Percentiles rank a stretch among this genome's conserved stretches.
These are phyloP conservation scores for Gossypium thurberi DNA, from an alignment of 345 rosid species.

Conservation along the genomic window DNA sequence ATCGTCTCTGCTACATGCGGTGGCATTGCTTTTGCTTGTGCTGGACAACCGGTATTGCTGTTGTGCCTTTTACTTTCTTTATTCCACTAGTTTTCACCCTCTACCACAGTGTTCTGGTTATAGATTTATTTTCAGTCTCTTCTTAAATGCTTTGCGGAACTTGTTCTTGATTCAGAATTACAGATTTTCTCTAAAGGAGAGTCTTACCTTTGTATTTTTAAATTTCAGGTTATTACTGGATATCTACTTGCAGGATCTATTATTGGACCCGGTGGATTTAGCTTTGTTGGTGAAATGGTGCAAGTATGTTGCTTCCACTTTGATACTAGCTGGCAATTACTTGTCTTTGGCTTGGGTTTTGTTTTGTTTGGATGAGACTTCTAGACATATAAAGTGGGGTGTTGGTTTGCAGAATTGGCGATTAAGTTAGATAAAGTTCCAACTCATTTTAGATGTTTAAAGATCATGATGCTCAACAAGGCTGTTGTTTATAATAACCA, in stretches of 20 bases:
- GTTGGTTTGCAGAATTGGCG: background rate
- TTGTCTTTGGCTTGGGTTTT: background rate
- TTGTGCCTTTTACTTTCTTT: slow-evolving; percentile 15
- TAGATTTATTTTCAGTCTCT: slow-evolving; percentile 3
- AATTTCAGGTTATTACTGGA: slow-evolving; percentile 82
- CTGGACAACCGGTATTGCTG: slow-evolving; percentile 81
- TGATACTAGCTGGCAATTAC: slow-evolving; percentile 9
- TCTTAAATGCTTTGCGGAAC: slow-evolving; percentile 1
- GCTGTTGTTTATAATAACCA: background rate
- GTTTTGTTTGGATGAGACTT: background rate
- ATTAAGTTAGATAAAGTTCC: background rate
- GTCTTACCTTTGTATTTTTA: background rate
- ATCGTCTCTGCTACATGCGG: slow-evolving; percentile 98
- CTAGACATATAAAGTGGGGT: background rate
- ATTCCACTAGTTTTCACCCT: slow-evolving; percentile 4
- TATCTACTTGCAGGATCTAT: slow-evolving; percentile 85
- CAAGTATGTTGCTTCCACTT: slow-evolving; percentile 56
- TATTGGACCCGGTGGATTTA: slow-evolving; percentile 94
- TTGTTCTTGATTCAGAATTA: background rate
- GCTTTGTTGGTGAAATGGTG: slow-evolving; percentile 94
- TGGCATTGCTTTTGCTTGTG: slow-evolving; percentile 98
- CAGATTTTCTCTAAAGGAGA: background rate
- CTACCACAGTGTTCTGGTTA: background rate
- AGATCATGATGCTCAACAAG: background rate
- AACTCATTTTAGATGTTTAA: background rate